A percentile compares a stretch with the other conserved stretches of the same genome.
Conservation (phyloP, 805 yeast genomes). For the Nakazawaea holstii region DNA sequence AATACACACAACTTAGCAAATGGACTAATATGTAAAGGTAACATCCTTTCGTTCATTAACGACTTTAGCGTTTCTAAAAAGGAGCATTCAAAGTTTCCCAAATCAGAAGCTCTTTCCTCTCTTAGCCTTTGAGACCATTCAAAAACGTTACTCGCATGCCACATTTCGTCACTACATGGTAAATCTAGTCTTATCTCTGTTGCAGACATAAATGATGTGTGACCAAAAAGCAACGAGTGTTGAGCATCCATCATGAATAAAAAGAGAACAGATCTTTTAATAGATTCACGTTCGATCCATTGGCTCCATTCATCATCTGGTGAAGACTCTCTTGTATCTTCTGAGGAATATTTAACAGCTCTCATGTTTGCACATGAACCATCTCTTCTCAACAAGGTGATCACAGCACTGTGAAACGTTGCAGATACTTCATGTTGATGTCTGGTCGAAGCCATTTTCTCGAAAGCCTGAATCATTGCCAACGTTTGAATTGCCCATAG, state of each 20-base stretch:
- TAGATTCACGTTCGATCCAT: conserved; percentile 21
- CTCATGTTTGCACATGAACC: conserved; percentile 13
- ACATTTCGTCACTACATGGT: conserved; percentile 19
- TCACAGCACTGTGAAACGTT: conserved; percentile 22
- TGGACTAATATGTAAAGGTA: conserved; percentile 16
- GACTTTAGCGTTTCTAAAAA: conserved; percentile 17
- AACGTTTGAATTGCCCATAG: conserved; percentile 21
- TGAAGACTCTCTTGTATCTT: neutral
- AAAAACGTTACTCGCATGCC: conserved; percentile 12
- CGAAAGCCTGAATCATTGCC: conserved; percentile 20
- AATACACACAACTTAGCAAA: conserved; percentile 18
- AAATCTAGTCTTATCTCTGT: conserved; percentile 20
- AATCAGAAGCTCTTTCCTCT: conserved; percentile 11
- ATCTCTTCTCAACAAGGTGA: conserved; percentile 15
- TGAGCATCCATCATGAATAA: conserved; percentile 24
- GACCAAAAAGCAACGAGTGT: conserved; percentile 21
- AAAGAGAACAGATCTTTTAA: conserved; percentile 17
- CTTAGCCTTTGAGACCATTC: neutral
- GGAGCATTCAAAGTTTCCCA: conserved; percentile 9
- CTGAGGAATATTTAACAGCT: neutral
- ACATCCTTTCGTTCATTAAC: conserved; percentile 15
- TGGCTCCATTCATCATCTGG: conserved; percentile 15
- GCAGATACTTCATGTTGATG: conserved; percentile 21
- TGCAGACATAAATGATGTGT: conserved; percentile 16
- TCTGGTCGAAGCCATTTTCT: conserved; percentile 22